These are phyloP conservation scores for Leishmania martiniquensis DNA, from an alignment of 208 protist species.

Conservation along the genomic window DNA sequence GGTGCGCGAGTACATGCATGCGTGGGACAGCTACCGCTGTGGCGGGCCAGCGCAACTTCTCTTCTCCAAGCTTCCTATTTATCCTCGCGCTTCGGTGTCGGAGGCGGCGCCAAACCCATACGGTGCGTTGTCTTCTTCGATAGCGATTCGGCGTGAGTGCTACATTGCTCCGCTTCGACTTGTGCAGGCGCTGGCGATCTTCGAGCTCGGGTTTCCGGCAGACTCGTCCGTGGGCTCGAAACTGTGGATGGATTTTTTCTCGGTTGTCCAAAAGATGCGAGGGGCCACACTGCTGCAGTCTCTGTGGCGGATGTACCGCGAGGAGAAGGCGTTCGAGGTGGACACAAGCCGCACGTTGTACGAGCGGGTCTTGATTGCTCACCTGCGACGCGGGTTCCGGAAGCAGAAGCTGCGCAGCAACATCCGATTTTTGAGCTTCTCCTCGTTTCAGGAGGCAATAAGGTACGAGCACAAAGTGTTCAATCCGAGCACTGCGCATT, in stretches of 20 bases:
- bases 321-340: slow-evolving; percentile 58
- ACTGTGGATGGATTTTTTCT: slow-evolving; percentile 83
- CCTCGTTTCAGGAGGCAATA: slow-evolving; percentile 58
- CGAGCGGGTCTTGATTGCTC: slow-evolving; percentile 39
- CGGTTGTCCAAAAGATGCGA: slow-evolving; percentile 65
- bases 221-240: slow-evolving; percentile 78
- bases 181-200: slow-evolving; percentile 70
- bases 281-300: slow-evolving; percentile 82
- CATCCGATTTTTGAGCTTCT: slow-evolving; percentile 42
- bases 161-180: slow-evolving; percentile 69
- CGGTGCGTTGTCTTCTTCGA: neutral
- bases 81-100: slow-evolving; percentile 27
- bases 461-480: slow-evolving; percentile 52
- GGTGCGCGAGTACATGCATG: slow-evolving; percentile 68
- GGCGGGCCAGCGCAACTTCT: slow-evolving; percentile 56
- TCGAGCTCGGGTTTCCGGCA: slow-evolving; percentile 70
- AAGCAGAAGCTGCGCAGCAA: slow-evolving; percentile 45
- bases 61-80: slow-evolving; percentile 61
- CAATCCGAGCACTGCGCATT: slow-evolving; percentile 69
- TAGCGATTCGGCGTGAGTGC: slow-evolving; percentile 16
- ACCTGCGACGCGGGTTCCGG: slow-evolving; percentile 61
- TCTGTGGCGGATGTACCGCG: slow-evolving; percentile 79
- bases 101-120: slow-evolving; percentile 29
- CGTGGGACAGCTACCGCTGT: slow-evolving; percentile 60
- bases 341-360: slow-evolving; percentile 31